Percentiles rank a stretch among this genome's conserved stretches.
phyloP scores from a whole-genome alignment of 352 stramenopile species.

The Pythium scleroteichum region DNA sequence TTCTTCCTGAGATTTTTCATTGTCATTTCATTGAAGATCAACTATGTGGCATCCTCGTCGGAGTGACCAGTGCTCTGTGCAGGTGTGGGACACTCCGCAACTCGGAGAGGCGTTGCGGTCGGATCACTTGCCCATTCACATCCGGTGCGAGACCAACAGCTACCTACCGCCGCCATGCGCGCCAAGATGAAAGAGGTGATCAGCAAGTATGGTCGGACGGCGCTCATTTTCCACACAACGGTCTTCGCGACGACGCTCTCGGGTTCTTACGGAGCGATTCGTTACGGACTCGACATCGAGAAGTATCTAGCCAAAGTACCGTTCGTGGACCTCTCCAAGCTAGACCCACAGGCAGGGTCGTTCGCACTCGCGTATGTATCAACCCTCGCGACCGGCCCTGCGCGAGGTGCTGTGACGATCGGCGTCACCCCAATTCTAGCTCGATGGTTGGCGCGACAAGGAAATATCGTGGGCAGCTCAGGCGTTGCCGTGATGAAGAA shows the following conservation, averaged over 20 bases:
- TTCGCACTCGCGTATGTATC: slow-evolving; percentile 92
- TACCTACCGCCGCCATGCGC: slow-evolving; percentile 1
- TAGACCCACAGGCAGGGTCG: slow-evolving; percentile 69
- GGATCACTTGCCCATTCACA: too few species aligned
- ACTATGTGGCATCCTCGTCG: too few species aligned
- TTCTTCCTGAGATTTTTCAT: too few species aligned
- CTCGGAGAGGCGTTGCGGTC: too few species aligned
- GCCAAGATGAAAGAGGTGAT: slow-evolving; percentile 67
- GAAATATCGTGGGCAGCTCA: slow-evolving; percentile 22
- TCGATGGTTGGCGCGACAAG: slow-evolving; percentile 50
- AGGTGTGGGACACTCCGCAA: too few species aligned
- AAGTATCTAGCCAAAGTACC: slow-evolving; percentile 54
- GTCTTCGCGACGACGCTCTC: slow-evolving; percentile 95
- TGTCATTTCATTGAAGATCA: too few species aligned
- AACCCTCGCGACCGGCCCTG: slow-evolving; percentile 81
- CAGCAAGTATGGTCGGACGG: slow-evolving; percentile 94
- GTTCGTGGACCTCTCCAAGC: slow-evolving; percentile 67
- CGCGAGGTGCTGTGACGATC: slow-evolving; percentile 73
- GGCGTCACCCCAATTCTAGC: slow-evolving; percentile 70
- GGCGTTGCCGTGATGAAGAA: slow-evolving; percentile 21
- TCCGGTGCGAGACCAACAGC: too few species aligned
- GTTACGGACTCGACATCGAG: slow-evolving; percentile 65
- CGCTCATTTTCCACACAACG: slow-evolving; percentile 92
- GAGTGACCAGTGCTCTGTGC: too few species aligned
- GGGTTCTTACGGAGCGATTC: slow-evolving; percentile 72